Percentiles rank a stretch among this genome's conserved stretches.
phyloP scores from a whole-genome alignment of 1,284 basidiomycete species.

The Ustilago sp. region DNA sequence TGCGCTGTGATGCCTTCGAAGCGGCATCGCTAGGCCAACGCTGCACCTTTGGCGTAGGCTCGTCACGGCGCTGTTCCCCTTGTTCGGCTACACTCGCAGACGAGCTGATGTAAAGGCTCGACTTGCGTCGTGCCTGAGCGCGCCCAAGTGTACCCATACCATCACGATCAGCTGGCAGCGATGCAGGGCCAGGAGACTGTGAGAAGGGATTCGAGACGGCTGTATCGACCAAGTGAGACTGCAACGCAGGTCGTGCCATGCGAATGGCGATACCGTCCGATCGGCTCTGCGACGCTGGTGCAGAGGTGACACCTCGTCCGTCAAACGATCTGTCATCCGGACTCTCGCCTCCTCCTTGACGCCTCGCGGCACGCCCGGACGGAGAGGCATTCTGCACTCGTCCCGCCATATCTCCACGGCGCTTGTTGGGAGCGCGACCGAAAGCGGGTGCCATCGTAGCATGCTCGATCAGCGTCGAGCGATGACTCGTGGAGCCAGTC shows the following conservation, averaged over 20 bases:
- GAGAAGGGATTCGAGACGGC: conserved; percentile 51
- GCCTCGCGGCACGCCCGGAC: conserved; percentile 17
- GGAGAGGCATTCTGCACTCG: conserved; percentile 24
- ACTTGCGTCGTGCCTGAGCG: conserved; percentile 36
- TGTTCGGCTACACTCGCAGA: conserved; percentile 12
- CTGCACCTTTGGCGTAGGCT: conserved; percentile 29
- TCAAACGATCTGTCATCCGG: conserved; percentile 18
- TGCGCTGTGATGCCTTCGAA: conserved; percentile 20
- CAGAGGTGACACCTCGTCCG: conserved; percentile 28
- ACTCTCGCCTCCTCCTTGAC: conserved; percentile 19
- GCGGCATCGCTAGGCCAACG: conserved; percentile 37
- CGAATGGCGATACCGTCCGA: conserved; percentile 43
- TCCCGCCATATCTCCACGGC: conserved; percentile 21
- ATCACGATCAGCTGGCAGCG: conserved; percentile 35
- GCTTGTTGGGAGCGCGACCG: conserved; percentile 39
- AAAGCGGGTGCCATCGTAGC: conserved; percentile 46
- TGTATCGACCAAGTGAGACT: conserved; percentile 32
- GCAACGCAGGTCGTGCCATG: conserved; percentile 10
- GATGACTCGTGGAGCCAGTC: conserved; percentile 37
- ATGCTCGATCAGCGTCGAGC: conserved; percentile 44
- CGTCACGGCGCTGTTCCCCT: conserved; percentile 1
- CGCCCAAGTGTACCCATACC: conserved; percentile 27
- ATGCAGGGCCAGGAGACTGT: conserved; percentile 49
- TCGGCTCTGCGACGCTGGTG: conserved; percentile 45
- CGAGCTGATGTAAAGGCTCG: conserved; percentile 39